These are phyloP conservation scores for Lathyrus sativus DNA, from an alignment of 306 rosid genomes.

Conservation along the genomic window DNA sequence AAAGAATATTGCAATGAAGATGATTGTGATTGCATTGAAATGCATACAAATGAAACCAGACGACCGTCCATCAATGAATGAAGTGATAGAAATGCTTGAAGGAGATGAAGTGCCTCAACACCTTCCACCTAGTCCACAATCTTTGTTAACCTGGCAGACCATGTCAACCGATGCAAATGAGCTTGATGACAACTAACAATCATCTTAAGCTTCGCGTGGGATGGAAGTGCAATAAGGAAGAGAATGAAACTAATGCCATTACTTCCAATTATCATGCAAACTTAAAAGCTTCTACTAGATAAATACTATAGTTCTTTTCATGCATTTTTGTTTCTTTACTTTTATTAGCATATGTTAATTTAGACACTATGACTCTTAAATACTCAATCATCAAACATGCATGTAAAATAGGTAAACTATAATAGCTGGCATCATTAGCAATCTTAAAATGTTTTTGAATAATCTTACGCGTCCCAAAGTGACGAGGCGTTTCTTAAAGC, in stretches of 20 bases:
- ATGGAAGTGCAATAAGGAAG: background rate
- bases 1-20: constrained; percentile 29
- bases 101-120: constrained; percentile 6
- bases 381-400: constrained; percentile 39
- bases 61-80: constrained; percentile 26
- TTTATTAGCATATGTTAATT: background rate
- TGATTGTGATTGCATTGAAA: constrained; percentile 18
- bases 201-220: background rate
- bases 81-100: constrained; percentile 31
- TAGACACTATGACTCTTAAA: background rate
- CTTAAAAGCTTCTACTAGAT: background rate
- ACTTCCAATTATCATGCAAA: background rate
- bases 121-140: constrained; percentile 1
- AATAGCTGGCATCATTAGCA: constrained; percentile 58
- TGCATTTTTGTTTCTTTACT: background rate
- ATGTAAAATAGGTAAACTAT: constrained; percentile 47
- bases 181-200: background rate
- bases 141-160: constrained; percentile 9
- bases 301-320: background rate
- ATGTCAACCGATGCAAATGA: constrained; percentile 7
- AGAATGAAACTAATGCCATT: background rate
- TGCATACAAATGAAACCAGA: constrained; percentile 27
- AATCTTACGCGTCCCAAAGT: too few relatives aligned
- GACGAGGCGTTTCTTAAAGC: background rate
- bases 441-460: constrained; percentile 48